Conservation (phyloP, 495 filamentous ascomycete genomes). For the Xylaria venustula region DNA sequence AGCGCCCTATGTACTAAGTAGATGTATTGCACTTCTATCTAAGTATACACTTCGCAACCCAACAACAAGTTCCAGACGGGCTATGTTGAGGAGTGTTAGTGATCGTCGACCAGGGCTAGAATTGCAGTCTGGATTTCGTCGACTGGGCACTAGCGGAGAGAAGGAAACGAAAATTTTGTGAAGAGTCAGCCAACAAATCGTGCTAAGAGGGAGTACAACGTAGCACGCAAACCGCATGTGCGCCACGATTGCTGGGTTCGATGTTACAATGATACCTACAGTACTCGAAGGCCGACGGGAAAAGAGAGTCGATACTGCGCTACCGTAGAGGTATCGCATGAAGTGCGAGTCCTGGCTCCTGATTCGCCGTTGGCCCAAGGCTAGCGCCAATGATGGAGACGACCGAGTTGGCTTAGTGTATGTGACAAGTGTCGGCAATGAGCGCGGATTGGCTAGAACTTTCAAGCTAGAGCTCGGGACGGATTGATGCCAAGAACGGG, state of each 20-base stretch:
- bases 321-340: neutral
- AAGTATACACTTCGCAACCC: too few species aligned
- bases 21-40: too few species aligned
- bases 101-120: conserved; percentile 3
- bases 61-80: neutral
- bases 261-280: conserved; percentile 24
- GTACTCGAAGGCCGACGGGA: too few species aligned
- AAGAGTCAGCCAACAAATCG: neutral
- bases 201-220: neutral
- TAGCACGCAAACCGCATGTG: conserved; percentile 18
- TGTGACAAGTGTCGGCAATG: conserved; percentile 24
- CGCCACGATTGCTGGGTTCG: conserved; percentile 16
- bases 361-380: conserved; percentile 24
- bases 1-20: too few species aligned
- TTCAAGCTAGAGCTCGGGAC: conserved; percentile 25
- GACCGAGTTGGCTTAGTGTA: conserved; percentile 25
- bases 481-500: conserved; percentile 18
- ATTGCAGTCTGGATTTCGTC: neutral
- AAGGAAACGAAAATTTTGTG: neutral
- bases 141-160: neutral
- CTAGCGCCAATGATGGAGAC: conserved; percentile 28
- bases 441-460: conserved; percentile 28
- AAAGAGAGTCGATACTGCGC: neutral
- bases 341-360: conserved; percentile 12
- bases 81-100: neutral